Evolutionary conservation across 1,284 basidiomycete species (phyloP).

Genomic region (Exobasidium rhododendri): DNA sequence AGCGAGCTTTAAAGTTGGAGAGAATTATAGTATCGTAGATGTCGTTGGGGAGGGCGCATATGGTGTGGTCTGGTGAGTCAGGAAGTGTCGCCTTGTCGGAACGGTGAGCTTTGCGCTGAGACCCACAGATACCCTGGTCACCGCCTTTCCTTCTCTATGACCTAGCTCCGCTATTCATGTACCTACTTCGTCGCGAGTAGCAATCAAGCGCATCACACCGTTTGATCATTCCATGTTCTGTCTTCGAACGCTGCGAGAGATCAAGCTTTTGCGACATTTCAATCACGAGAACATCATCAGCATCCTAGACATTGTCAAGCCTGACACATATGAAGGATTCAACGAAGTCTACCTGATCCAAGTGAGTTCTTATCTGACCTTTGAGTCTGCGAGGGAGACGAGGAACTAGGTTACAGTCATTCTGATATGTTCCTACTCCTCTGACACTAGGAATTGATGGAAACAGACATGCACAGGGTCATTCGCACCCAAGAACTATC

Average conservation of each 20-base stretch:
- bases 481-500: slow-evolving; percentile 54
- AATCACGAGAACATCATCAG: slow-evolving; percentile 48
- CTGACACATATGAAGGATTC: slow-evolving; percentile 72
- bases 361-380: slow-evolving; percentile 32
- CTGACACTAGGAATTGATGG: slow-evolving; percentile 51
- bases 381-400: not conserved
- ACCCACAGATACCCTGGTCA: too few relatives aligned
- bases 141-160: not conserved
- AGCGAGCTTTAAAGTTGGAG: slow-evolving; percentile 26
- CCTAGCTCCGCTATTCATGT: slow-evolving; percentile 54
- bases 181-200: slow-evolving; percentile 46
- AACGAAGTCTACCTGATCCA: slow-evolving; percentile 83
- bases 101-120: too few relatives aligned
- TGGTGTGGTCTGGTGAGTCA: slow-evolving; percentile 55
- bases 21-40: slow-evolving; percentile 54
- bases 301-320: slow-evolving; percentile 44
- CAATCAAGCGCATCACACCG: slow-evolving; percentile 56
- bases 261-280: slow-evolving; percentile 53
- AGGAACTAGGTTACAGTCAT: not conserved
- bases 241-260: slow-evolving; percentile 51
- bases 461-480: slow-evolving; percentile 53
- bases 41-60: slow-evolving; percentile 59
- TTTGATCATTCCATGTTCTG: slow-evolving; percentile 55
- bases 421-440: slow-evolving; percentile 2
- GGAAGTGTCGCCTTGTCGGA: not conserved